These are phyloP conservation scores for Symbiodinium natans DNA, from an alignment of 73 alveolate genomes.

Conservation along the genomic window DNA sequence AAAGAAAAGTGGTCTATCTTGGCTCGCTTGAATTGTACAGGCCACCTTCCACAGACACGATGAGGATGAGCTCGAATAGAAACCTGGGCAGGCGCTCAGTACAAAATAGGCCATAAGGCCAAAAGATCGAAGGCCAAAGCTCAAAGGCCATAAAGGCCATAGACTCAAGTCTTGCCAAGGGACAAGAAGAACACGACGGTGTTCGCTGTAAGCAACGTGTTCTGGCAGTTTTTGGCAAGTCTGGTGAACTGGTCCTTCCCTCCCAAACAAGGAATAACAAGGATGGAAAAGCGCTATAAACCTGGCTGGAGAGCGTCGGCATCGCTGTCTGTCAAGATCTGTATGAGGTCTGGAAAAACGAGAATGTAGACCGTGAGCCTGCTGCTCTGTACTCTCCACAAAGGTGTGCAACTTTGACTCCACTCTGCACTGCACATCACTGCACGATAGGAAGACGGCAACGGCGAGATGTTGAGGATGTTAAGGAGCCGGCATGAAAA, in stretches of 20 bases:
- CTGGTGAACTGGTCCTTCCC: not conserved
- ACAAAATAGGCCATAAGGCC: not conserved
- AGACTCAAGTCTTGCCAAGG: not conserved
- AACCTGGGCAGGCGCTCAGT: slow-evolving; percentile 19
- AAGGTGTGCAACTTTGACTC: no score
- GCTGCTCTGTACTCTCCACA: not conserved
- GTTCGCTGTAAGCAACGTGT: slow-evolving; percentile 60
- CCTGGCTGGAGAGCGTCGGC: slow-evolving; percentile 20
- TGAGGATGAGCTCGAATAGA: slow-evolving; percentile 70
- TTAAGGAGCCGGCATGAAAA: slow-evolving; percentile 20
- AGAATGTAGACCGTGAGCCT: slow-evolving; percentile 75
- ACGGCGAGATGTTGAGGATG: not conserved
- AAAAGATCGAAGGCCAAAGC: not conserved
- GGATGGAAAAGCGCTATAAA: no score
- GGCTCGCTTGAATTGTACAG: no score
- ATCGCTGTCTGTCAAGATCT: slow-evolving; percentile 66
- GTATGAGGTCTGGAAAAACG: slow-evolving; percentile 68
- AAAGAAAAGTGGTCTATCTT: no score
- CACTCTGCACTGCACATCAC: no score
- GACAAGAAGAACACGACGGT: slow-evolving; percentile 58
- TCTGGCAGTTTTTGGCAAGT: not conserved
- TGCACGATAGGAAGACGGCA: no score
- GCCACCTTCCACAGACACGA: slow-evolving; percentile 62
- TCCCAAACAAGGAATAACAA: not conserved
- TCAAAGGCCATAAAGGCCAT: not conserved